Conservation (phyloP, 352 stramenopile genomes). For the Phytophthora palmivora region DNA sequence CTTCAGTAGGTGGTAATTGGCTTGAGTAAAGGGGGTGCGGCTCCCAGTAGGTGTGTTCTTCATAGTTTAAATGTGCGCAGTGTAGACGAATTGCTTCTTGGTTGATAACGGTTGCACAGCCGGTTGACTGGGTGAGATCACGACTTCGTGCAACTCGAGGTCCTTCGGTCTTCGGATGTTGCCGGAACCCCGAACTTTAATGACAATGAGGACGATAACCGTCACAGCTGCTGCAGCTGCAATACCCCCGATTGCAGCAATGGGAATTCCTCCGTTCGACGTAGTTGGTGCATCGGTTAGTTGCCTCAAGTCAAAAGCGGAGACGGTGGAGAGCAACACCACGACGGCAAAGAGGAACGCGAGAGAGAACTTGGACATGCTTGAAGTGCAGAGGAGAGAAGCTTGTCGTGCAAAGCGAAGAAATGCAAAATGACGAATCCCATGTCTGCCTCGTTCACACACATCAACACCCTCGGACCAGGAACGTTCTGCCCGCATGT, state of each 20-base stretch:
- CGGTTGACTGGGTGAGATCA: conserved; percentile 51
- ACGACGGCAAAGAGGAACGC: conserved; percentile 19
- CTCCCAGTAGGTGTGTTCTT: conserved; percentile 20
- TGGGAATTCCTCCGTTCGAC: background rate
- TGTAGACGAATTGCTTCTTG: conserved; percentile 59
- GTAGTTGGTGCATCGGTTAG: conserved; percentile 10
- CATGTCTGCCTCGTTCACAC: conserved; percentile 6
- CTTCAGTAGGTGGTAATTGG: conserved; percentile 11
- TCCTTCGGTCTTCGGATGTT: conserved; percentile 17
- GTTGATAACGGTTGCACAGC: conserved; percentile 34
- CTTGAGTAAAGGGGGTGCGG: conserved; percentile 31
- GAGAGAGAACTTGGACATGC: conserved; percentile 30
- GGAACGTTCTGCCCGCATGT: conserved; percentile 26
- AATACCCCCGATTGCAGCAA: conserved; percentile 23
- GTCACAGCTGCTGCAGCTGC: conserved; percentile 32
- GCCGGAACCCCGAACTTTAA: conserved; percentile 26
- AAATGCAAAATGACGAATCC: conserved; percentile 38
- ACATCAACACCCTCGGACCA: conserved; percentile 17
- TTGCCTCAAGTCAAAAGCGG: conserved; percentile 12
- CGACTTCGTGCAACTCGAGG: conserved; percentile 43
- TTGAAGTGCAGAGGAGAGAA: conserved; percentile 21
- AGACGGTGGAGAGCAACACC: conserved; percentile 13
- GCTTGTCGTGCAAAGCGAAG: conserved; percentile 21
- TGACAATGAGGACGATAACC: conserved; percentile 24
- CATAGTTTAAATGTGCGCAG: conserved; percentile 51